These are phyloP conservation scores for Fusarium compactum DNA, from an alignment of 2,329 filamentous ascomycete genomes.

Conservation along the genomic window DNA sequence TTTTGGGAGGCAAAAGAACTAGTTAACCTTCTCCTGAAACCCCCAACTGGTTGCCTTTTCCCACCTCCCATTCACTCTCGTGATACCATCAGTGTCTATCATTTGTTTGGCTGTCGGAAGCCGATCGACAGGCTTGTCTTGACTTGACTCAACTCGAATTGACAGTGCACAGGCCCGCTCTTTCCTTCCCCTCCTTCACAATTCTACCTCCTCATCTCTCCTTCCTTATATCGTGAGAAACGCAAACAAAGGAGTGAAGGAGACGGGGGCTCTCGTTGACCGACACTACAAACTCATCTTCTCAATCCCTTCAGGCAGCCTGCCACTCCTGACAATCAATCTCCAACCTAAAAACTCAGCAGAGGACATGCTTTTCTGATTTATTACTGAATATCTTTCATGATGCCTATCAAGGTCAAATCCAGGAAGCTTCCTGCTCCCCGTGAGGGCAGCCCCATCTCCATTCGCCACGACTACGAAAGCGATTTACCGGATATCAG, in stretches of 20 bases:
- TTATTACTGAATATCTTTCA: background rate
- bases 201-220: slow-evolving; percentile 21
- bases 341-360: background rate
- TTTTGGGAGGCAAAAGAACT: slow-evolving; percentile 2
- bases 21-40: slow-evolving; percentile 21
- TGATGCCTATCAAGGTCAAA: slow-evolving; percentile 56
- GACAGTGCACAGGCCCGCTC: slow-evolving; percentile 37
- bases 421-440: slow-evolving; percentile 50
- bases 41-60: slow-evolving; percentile 5
- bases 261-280: slow-evolving; percentile 5
- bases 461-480: slow-evolving; percentile 51
- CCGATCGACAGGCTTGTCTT: slow-evolving; percentile 15
- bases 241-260: slow-evolving; percentile 10
- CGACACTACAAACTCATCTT: background rate
- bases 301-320: background rate
- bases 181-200: slow-evolving; percentile 15
- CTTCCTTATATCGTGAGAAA: slow-evolving; percentile 23
- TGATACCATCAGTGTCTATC: slow-evolving; percentile 28
- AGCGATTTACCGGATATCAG: slow-evolving; percentile 67
- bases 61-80: slow-evolving; percentile 18
- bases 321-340: background rate
- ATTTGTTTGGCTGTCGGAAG: slow-evolving; percentile 6
- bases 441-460: slow-evolving; percentile 54
- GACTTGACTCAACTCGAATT: slow-evolving; percentile 14
- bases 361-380: slow-evolving; percentile 7